Conservation (phyloP, 2,329 filamentous ascomycete species). For the Thermothelomyces thermophilus region DNA sequence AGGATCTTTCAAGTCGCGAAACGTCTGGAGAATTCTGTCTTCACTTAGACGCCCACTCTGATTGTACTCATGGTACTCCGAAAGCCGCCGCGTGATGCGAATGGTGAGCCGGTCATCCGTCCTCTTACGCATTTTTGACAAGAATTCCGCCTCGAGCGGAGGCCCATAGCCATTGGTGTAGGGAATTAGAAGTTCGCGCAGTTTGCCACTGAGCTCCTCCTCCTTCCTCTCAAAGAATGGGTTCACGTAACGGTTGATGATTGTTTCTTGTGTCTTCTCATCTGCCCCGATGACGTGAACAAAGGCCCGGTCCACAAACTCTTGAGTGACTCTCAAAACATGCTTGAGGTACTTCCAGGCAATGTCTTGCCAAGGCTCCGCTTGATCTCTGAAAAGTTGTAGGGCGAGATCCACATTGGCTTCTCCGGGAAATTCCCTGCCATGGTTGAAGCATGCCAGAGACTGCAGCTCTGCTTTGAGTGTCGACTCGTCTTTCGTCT, state of each 20-base stretch:
- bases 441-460: conserved; percentile 33
- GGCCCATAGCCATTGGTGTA: conserved; percentile 31
- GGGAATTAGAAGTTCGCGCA: conserved; percentile 36
- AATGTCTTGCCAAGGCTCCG: conserved; percentile 35
- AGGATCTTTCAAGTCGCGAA: not conserved
- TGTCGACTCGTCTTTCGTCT: conserved; percentile 11
- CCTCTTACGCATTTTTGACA: not conserved
- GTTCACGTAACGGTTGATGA: conserved; percentile 21
- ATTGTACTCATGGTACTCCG: not conserved
- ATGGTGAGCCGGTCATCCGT: not conserved
- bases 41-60: not conserved
- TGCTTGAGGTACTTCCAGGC: conserved; percentile 32
- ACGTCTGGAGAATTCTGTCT: not conserved
- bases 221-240: conserved; percentile 25
- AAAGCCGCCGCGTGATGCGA: not conserved
- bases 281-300: conserved; percentile 29
- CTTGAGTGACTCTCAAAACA: conserved; percentile 27
- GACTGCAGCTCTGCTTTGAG: conserved; percentile 28
- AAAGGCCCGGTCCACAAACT: conserved; percentile 35
- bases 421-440: conserved; percentile 35
- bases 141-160: conserved; percentile 29
- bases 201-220: conserved; percentile 28
- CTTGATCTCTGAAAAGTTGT: conserved; percentile 35
- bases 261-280: conserved; percentile 20
- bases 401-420: conserved; percentile 33